Evolutionary conservation across 169 alveolate genomes (phyloP), one percentile per base, ranked within the genome.

Genomic region (Babesia sp.): DNA sequence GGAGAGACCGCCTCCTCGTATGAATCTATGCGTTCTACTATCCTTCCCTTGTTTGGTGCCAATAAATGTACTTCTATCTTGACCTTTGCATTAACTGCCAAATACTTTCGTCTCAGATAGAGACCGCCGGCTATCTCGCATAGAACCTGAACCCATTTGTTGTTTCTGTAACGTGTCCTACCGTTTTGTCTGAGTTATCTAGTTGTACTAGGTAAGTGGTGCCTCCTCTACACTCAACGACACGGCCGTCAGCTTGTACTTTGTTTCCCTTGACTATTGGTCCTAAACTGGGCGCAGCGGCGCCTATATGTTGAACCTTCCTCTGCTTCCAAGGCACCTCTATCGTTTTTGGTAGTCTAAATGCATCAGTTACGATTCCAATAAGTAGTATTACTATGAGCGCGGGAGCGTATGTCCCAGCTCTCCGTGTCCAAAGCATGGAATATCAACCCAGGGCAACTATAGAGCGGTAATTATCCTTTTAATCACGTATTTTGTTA

Each of bases 61-160:
- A 56, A 41, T 3, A 71, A 68, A 34, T 80, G 77, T 26, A 80
- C 53, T 46, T 80, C 88, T 16, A 80, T 60, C 29, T 71, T 80
- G 33, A 80, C 88, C 60, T 34, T 24, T 58, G 83, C 28, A 31
- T 71, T 71, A 16, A 67, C 16, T 33, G 69, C 29, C 31, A 80
- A 46, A 20, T 59, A 31, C 51, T 58, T 68, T 28, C 72, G 55
- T 24, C 66, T 58, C 33, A 36, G 50, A 41, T 56, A 54, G 20
- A 70, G 59, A 20, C 31, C 44, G 16, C 88, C 88, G 18, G 59
- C 67, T 37, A 80, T 71, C 44, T 61, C 81, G 29, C 88, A 80
- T 22, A 34, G 29, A 18, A 80, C 64, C 88, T 80, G 45, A n/a
- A 24, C 33, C 18, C 8, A 9, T 18, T 39, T 5, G 1, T 26